Base-by-base conservation (phyloP, 148 eudicot genomes). In the Rheum nobile region DNA sequence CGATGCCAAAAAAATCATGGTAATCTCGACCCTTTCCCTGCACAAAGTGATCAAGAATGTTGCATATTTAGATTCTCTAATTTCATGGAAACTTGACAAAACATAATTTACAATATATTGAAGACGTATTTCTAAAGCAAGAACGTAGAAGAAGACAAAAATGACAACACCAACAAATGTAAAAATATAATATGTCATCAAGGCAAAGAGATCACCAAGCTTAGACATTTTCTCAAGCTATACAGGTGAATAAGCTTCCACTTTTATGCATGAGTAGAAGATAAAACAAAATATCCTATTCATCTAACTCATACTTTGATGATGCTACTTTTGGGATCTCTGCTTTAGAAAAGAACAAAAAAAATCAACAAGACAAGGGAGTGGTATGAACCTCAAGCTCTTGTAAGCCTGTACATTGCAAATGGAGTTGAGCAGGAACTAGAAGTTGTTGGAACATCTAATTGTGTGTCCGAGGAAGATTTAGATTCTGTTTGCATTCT, bases 1-100 rank as follows among this genome's bases (percentile, higher is more conserved):
- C 59, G 0, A 83, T 83, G 24, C 86, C 86, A 5, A 78, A 75
- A 71, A 83, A 83, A 52, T 83, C 86, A 75, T 77, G 86, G 79
- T 80, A 83, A 41, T 83, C 86, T 26, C 81, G 83, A 43, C 81
- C 81, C 71, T 76, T 80, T 3, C 79, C 81, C 86, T 83, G 77
- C 46, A 75, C 29, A 43, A 59, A 9, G 38, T 42, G 21, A 50
- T 22, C 70, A 65, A 65, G 39, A 65, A 14, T 76, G 14, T 67
- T 10, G n/a, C n/a, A n/a, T n/a, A n/a, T n/a, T n/a, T n/a, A n/a
- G n/a, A n/a, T n/a, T n/a, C n/a, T n/a, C n/a, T n/a, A n/a, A n/a
- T n/a, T n/a, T n/a, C n/a, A n/a, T n/a, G n/a, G n/a, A n/a, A n/a
- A n/a, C n/a, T n/a, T n/a, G n/a, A n/a, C n/a, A n/a, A n/a, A n/a